These are phyloP conservation scores for Saturnispora serradocipensis DNA, from an alignment of 805 yeast genomes.

Conservation along the genomic window DNA sequence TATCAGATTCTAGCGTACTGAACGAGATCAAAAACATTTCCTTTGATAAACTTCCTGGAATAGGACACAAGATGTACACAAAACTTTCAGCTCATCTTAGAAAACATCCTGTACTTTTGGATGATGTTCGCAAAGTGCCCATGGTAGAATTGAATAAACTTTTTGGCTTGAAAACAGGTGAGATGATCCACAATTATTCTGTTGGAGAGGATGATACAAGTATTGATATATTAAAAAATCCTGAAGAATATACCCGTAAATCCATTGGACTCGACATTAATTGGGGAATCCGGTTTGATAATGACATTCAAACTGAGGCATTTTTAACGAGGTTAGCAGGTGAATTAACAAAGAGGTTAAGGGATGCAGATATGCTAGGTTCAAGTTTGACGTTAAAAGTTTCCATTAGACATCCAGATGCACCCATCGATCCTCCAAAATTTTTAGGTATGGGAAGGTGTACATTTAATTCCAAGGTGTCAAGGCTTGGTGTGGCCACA, in stretches of 20 bases:
- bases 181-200: constrained; percentile 47
- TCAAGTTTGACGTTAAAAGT: constrained; percentile 55
- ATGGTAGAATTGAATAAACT: constrained; percentile 31
- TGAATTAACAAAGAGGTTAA: constrained; percentile 51
- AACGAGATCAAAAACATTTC: constrained; percentile 28
- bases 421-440: constrained; percentile 71
- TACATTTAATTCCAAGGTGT: constrained; percentile 49
- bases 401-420: constrained; percentile 52
- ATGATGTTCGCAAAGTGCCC: constrained; percentile 30
- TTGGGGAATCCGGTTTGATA: constrained; percentile 77
- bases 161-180: constrained; percentile 67
- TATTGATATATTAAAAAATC: constrained; percentile 42
- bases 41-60: constrained; percentile 49
- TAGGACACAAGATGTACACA: constrained; percentile 42
- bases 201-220: constrained; percentile 61
- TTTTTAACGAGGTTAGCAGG: constrained; percentile 50
- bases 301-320: constrained; percentile 47
- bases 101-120: constrained; percentile 25
- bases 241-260: constrained; percentile 50
- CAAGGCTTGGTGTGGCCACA: constrained; percentile 53
- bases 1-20: constrained; percentile 23
- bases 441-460: constrained; percentile 80
- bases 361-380: constrained; percentile 39
- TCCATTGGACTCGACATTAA: constrained; percentile 82
- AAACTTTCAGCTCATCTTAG: constrained; percentile 31